Evolutionary conservation across 1,139 yeast species (phyloP).

Genomic region (Yamadazyma dendronema): DNA sequence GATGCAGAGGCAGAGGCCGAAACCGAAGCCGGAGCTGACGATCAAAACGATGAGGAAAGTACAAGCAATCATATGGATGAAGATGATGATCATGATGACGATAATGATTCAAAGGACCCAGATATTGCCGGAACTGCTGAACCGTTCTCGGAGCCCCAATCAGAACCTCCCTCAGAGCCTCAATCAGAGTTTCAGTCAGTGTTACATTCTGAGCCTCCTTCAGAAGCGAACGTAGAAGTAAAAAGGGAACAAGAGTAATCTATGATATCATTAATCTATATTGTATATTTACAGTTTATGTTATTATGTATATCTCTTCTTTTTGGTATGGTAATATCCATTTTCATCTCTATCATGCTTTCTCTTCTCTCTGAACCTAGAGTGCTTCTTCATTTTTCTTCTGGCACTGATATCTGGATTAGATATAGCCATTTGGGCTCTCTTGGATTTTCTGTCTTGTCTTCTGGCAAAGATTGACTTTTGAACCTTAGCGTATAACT

Average conservation of each 20-base stretch:
- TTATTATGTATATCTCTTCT: conserved; percentile 22
- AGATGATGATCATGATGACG: conserved; percentile 12
- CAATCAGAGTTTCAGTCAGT: conserved; percentile 8
- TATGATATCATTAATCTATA: not conserved
- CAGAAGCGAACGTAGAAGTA: not conserved
- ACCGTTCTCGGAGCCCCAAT: not conserved
- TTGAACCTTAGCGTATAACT: conserved; percentile 61
- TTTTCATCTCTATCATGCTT: conserved; percentile 71
- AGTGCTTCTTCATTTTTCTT: conserved; percentile 74
- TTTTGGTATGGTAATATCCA: conserved; percentile 71
- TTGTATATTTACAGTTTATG: not conserved
- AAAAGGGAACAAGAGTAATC: conserved; percentile 1
- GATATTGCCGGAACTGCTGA: not conserved
- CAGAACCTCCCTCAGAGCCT: conserved; percentile 7
- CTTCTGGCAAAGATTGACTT: conserved; percentile 60
- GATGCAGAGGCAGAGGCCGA: conserved; percentile 11
- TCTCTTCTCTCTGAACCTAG: conserved; percentile 72
- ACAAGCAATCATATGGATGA: conserved; percentile 15
- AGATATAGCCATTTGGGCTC: conserved; percentile 72
- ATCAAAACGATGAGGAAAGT: conserved; percentile 1
- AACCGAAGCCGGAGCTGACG: conserved; percentile 12
- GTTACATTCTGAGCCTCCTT: conserved; percentile 4
- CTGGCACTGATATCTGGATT: conserved; percentile 82
- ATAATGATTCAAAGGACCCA: conserved; percentile 3
- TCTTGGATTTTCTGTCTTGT: conserved; percentile 69